Base-by-base conservation (phyloP, 1,139 yeast genomes). In the Debaryomyces sp. region DNA sequence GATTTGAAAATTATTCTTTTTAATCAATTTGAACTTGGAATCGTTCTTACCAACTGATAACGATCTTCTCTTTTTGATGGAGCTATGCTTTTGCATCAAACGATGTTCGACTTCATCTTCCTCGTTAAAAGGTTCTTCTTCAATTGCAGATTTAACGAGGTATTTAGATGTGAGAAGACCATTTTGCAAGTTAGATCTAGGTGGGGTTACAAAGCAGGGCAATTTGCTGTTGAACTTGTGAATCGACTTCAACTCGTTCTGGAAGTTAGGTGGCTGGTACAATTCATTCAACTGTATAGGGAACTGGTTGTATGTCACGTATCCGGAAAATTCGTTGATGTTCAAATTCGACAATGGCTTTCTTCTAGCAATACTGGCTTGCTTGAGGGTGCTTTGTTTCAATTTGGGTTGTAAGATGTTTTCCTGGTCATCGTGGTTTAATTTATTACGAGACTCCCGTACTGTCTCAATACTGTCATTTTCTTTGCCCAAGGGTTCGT, bases 331-430 rank as follows among this genome's bases (percentile, higher is more conserved):
- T 35, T 71, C 70, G 35, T 58, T 54, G 17, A 70, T 66, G 53
- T 62, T 62, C 53, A 76, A 67, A 44, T 65, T 62, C 18, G 58
- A 54, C 54, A 76, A 68, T 1, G 79, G 78, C 13, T 40, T 49
- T 54, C 79, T 64, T 15, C 46, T 47, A 3, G 50, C 29, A 9
- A 47, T 18, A 17, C 40, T 26, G 9, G 41, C 26, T 38, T 50
- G 51, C 13, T 44, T 46, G 39, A 50, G 50, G 35, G 35, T 53
- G 48, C 59, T 53, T 26, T 45, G 54, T 45, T 58, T 54, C 37
- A 58, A 58, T 53, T 67, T 68, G 18, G 80, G 80, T 59, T 73
- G 80, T 53, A 76, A 64, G 43, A 75, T 69, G 53, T 76, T 76
- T 54, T 76, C 81, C 59, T 76, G 79, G 57, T 76, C 78, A 49